Evolutionary conservation across 257 asterid species (phyloP), one percentile per base, ranked within the genome.

Genomic region (Fraxinus cuspidata): DNA sequence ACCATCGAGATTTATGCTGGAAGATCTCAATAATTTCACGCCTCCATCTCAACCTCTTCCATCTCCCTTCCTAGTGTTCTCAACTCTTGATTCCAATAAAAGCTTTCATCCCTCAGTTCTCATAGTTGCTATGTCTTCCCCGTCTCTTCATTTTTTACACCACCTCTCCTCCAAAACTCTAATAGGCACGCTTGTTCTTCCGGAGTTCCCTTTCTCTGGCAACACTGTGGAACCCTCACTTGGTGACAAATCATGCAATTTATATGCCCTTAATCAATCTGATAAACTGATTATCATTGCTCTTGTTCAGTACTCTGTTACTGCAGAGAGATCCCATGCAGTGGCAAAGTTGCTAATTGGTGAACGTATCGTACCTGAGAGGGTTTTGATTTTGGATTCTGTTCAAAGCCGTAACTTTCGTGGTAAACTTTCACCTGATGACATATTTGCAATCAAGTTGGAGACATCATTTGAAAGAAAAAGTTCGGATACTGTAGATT

Each of bases 21-120:
- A 96, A 86, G 98, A 96, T 80, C 87, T 96, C 63, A 91, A 94
- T 91, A 94, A 90, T 82, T 96, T 96, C 84, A 81, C 98, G 69
- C 97, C 92, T 37, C 91, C 95, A 34, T 88, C 90, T 19, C 91
- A 91, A 69, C 79, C 92, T 78, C 90, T 93, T 49, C 97, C 99
- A 9, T 85, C 89, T 77, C 96, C 98, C 5, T 88, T 93, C 83
- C 84, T 93, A 23, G 78, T 89, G 63, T 83, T 93, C 86, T 84
- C 97, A 9, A 28, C 84, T 51, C 23, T 92, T 10, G 77, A 86
- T 71, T 80, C 83, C 66, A 85, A 82, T 75, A 85, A 87, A 78
- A 82, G 34, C 53, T 85, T 90, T 83, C 21, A 72, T 68, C 99
- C 99, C 60, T 83, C 99, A 74, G 87, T 92, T 77, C 92, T 96